Conservation (phyloP, 2,329 filamentous ascomycete genomes). For the Hymenoscyphus infarciens region DNA sequence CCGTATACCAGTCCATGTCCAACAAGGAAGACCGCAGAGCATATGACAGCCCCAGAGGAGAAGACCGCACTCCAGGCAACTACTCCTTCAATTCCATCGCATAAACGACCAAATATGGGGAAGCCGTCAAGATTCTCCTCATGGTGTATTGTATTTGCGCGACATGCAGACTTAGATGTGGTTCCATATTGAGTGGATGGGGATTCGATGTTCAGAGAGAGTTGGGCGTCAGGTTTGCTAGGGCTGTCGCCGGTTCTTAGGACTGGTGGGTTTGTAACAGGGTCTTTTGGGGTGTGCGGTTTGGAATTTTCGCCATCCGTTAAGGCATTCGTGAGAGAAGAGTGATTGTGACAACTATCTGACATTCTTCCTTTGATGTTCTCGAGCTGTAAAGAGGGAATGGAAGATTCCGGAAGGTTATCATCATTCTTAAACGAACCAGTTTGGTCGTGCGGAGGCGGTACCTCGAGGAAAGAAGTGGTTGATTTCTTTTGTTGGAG, state of each 20-base stretch:
- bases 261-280: too few species aligned
- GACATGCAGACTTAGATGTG: neutral
- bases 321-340: too few species aligned
- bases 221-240: neutral
- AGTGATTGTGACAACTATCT: too few species aligned
- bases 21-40: neutral
- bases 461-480: neutral
- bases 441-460: neutral
- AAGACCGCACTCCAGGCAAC: neutral
- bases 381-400: too few species aligned
- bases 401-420: neutral
- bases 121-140: neutral
- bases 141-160: neutral
- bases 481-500: neutral
- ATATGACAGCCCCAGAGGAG: neutral
- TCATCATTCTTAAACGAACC: neutral
- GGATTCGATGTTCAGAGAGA: neutral
- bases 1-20: neutral
- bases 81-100: neutral
- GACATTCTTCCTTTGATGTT: too few species aligned
- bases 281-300: too few species aligned
- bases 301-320: too few species aligned
- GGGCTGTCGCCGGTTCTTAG: too few species aligned
- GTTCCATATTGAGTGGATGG: neutral
- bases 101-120: neutral